Conservation (phyloP, 805 yeast genomes). For the Cyberlindnera maclurae region DNA sequence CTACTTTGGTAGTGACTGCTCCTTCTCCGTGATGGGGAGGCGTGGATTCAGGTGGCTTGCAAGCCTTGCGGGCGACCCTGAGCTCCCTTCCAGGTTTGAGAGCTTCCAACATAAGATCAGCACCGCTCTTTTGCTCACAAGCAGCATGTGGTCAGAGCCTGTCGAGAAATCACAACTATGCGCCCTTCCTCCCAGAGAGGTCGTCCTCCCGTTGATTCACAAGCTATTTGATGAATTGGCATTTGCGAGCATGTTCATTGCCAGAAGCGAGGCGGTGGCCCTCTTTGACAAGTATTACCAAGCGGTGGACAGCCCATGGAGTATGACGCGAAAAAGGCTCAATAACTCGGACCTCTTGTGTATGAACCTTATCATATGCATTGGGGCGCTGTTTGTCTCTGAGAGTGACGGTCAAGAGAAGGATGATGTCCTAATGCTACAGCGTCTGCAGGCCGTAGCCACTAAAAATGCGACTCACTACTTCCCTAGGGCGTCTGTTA, state of each 20-base stretch:
- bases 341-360: slow-evolving; percentile 28
- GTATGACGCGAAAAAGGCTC: slow-evolving; percentile 3
- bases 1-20: slow-evolving; percentile 20
- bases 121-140: slow-evolving; percentile 13
- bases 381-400: slow-evolving; percentile 12
- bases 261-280: slow-evolving; percentile 11
- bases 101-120: slow-evolving; percentile 17
- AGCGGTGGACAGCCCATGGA: slow-evolving; percentile 3
- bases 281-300: slow-evolving; percentile 17
- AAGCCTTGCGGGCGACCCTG: slow-evolving; percentile 15
- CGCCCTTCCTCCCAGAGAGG: slow-evolving; percentile 27
- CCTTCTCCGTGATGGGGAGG: slow-evolving; percentile 33
- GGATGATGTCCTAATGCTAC: slow-evolving; percentile 5
- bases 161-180: slow-evolving; percentile 20
- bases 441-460: slow-evolving; percentile 24
- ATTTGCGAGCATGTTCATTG: slow-evolving; percentile 8
- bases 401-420: background rate
- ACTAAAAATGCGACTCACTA: slow-evolving; percentile 40
- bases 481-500: slow-evolving; percentile 41
- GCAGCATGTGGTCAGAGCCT: slow-evolving; percentile 30
- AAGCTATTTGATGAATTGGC: slow-evolving; percentile 8
- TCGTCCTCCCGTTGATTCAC: slow-evolving; percentile 14
- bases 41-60: slow-evolving; percentile 36
- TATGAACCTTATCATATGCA: slow-evolving; percentile 24
- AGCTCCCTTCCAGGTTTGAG: slow-evolving; percentile 18